These are phyloP conservation scores for Dacryopinax primogenitus DNA, from an alignment of 768 basidiomycete species.

Conservation along the genomic window DNA sequence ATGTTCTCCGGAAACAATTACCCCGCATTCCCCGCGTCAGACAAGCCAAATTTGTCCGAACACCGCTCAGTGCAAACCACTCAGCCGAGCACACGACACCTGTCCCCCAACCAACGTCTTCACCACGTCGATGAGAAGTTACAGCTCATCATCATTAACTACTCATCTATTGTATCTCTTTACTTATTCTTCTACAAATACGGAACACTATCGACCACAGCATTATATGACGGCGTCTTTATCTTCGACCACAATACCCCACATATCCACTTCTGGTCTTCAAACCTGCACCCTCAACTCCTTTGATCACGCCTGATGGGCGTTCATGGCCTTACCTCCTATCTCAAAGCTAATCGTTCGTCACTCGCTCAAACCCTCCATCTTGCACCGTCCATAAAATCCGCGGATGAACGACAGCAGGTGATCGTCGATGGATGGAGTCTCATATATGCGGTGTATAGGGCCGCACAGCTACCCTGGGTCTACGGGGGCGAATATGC, in stretches of 20 bases:
- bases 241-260: neutral
- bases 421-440: constrained; percentile 79
- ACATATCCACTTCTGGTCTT: neutral
- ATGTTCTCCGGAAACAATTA: neutral
- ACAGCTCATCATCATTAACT: neutral
- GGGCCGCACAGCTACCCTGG: constrained; percentile 56
- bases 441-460: constrained; percentile 60
- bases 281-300: neutral
- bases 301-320: constrained; percentile 29
- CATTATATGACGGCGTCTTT: neutral
- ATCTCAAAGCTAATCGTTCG: constrained; percentile 36
- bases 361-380: constrained; percentile 30
- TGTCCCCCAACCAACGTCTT: neutral
- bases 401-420: constrained; percentile 6
- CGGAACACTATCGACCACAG: neutral
- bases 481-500: constrained; percentile 74
- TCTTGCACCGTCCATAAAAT: constrained; percentile 18
- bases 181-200: neutral
- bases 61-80: neutral
- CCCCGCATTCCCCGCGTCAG: constrained; percentile 8
- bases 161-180: neutral
- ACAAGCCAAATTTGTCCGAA: neutral
- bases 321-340: constrained; percentile 41
- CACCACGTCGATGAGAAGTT: neutral
- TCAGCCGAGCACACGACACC: neutral